These are phyloP conservation scores for Aspergillus sclerotioniger DNA, from an alignment of 495 filamentous ascomycete genomes.

Conservation along the genomic window DNA sequence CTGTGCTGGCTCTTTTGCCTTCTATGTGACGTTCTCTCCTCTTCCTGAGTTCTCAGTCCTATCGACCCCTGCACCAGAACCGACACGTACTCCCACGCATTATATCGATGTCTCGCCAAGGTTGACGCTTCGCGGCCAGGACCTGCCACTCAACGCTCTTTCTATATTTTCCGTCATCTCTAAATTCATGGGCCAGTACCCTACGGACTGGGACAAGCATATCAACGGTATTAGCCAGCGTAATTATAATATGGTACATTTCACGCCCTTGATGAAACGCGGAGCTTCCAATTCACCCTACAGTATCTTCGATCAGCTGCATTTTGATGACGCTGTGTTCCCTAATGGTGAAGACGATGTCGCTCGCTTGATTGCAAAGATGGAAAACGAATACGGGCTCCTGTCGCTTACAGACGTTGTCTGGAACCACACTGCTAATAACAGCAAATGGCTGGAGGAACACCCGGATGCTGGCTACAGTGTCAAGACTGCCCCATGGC, in stretches of 20 bases:
- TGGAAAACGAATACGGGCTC: slow-evolving; percentile 82
- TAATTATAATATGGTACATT: slow-evolving; percentile 99
- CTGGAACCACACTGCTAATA: slow-evolving; percentile 96
- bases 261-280: slow-evolving; percentile 87
- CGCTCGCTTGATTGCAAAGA: slow-evolving; percentile 66
- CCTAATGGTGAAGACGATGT: slow-evolving; percentile 87
- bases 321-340: slow-evolving; percentile 80
- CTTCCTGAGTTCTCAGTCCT: slow-evolving; percentile 73
- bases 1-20: slow-evolving; percentile 87
- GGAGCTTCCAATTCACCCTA: slow-evolving; percentile 94
- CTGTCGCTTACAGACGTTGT: slow-evolving; percentile 94
- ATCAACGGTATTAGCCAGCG: slow-evolving; percentile 80
- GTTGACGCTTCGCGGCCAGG: slow-evolving; percentile 66
- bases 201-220: slow-evolving; percentile 83
- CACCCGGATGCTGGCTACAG: slow-evolving; percentile 98
- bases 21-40: slow-evolving; percentile 90
- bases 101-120: slow-evolving; percentile 91
- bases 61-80: slow-evolving; percentile 46
- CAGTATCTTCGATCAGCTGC: slow-evolving; percentile 88
- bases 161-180: slow-evolving; percentile 93
- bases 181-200: slow-evolving; percentile 95
- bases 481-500: slow-evolving; percentile 86
- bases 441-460: slow-evolving; percentile 89
- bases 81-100: slow-evolving; percentile 68
- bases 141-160: slow-evolving; percentile 78